Evolutionary conservation across 2,329 filamentous ascomycete species (phyloP).

Genomic region (Colletotrichum cuscutae): DNA sequence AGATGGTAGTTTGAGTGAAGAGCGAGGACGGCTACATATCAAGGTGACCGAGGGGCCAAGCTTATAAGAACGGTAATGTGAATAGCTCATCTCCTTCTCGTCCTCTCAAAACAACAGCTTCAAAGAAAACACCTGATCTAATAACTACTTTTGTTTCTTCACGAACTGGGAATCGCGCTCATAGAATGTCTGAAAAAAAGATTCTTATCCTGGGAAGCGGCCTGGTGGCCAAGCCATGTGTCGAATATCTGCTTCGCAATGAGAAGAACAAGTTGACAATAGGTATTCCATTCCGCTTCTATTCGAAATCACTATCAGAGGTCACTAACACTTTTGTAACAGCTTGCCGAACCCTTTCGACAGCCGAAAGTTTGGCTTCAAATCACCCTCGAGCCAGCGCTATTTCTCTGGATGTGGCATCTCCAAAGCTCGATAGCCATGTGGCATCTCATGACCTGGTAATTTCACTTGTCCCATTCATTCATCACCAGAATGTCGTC

Average conservation of each 20-base stretch:
- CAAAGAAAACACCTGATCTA: too few relatives aligned
- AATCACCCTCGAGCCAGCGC: neutral
- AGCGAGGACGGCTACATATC: neutral
- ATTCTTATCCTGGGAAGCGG: constrained; percentile 38
- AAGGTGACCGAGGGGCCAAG: neutral
- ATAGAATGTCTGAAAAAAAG: constrained; percentile 17
- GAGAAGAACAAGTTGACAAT: constrained; percentile 33
- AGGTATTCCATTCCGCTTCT: constrained; percentile 8
- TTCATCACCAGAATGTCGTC: constrained; percentile 59
- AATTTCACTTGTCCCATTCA: constrained; percentile 40
- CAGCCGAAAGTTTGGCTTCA: constrained; percentile 3
- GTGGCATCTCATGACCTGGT: constrained; percentile 37
- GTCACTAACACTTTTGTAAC: neutral
- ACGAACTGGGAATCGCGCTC: too few relatives aligned
- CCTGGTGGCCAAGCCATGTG: constrained; percentile 36
- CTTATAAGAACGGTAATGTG: neutral
- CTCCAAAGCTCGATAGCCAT: constrained; percentile 30
- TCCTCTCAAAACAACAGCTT: too few relatives aligned
- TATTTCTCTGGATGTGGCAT: constrained; percentile 36
- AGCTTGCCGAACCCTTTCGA: constrained; percentile 33
- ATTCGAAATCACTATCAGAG: neutral
- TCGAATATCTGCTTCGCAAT: constrained; percentile 35
- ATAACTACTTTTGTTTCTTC: too few relatives aligned
- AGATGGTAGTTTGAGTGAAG: neutral
- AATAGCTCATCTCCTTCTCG: neutral